phyloP scores from a whole-genome alignment of 495 filamentous ascomycete species.

The Cryomyces minteri region DNA sequence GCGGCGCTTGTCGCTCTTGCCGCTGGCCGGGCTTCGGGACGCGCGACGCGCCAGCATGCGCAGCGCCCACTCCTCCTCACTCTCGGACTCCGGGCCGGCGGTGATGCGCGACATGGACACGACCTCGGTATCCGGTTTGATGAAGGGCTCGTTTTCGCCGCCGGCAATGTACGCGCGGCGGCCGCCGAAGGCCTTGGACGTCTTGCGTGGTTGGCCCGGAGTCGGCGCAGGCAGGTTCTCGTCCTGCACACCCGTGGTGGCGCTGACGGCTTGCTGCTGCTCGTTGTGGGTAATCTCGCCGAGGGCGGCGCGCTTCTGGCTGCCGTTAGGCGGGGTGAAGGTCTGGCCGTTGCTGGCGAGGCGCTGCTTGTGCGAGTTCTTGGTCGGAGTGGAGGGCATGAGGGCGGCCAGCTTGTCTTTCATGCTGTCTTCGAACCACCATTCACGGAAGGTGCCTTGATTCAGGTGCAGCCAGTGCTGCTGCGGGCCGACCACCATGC shows the following conservation, averaged over 20 bases:
- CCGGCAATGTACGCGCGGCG: slow-evolving; percentile 19
- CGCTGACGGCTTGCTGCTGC: slow-evolving; percentile 8
- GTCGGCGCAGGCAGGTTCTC: slow-evolving; percentile 89
- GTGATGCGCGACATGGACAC: slow-evolving; percentile 31
- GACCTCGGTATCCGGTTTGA: slow-evolving; percentile 24
- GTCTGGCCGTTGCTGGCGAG: slow-evolving; percentile 39
- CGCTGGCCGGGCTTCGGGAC: slow-evolving; percentile 30
- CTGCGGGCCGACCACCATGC: slow-evolving; percentile 98
- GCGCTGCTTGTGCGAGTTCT: slow-evolving; percentile 34
- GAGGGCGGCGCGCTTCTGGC: slow-evolving; percentile 61
- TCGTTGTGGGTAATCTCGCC: slow-evolving; percentile 81
- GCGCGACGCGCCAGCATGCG: slow-evolving; percentile 36
- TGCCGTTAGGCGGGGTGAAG: slow-evolving; percentile 67
- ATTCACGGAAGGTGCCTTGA: slow-evolving; percentile 88
- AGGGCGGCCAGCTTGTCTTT: slow-evolving; percentile 44
- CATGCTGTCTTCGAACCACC: slow-evolving; percentile 88
- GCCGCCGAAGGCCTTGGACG: slow-evolving; percentile 37
- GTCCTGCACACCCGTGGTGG: slow-evolving; percentile 35
- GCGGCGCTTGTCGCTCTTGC: slow-evolving; percentile 25
- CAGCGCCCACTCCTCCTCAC: slow-evolving; percentile 59
- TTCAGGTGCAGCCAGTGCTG: slow-evolving; percentile 99
- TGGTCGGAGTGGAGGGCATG: slow-evolving; percentile 61
- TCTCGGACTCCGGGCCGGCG: slow-evolving; percentile 33
- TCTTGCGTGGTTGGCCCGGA: slow-evolving; percentile 88
- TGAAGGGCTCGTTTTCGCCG: slow-evolving; percentile 23